Evolutionary conservation across 768 basidiomycete species (phyloP), one percentile per base, ranked within the genome.

Genomic region (Suillus alpinus): DNA sequence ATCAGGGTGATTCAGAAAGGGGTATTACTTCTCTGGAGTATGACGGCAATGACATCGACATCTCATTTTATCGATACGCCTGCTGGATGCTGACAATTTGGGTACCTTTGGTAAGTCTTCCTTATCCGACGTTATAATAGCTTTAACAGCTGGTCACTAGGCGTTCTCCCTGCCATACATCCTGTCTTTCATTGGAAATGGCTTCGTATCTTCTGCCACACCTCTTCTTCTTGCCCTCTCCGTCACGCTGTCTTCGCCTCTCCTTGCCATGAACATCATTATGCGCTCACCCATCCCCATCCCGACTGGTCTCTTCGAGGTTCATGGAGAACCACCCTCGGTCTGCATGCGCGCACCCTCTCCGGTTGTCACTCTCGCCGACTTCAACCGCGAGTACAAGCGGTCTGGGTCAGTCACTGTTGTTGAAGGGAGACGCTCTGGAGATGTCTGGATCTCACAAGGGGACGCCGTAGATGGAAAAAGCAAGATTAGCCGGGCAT

Each of bases 401-500:
- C 83, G 83, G 58, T 87, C 86, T 70, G 83, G 80, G 51, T 85
- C 83, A 62, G 64, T 76, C 56, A 89, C 86, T 20, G 83, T 89
- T 43, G 84, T 90, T 23, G 87, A 90, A 71, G 84, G 83, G 32
- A 82, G 86, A 36, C 85, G 86, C 51, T 88, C 87, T 65, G 86
- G 87, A 29, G 89, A 91, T 65, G 84, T 91, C 32, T 90, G 89
- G 89, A 72, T 91, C 64, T 70, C 82, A 13, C 87, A 86, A 58
- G 87, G 88, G n/a, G 84, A 90, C 62, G 89, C 88, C 7, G 76
- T 87, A 23, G 86, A 87, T 53, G 86, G 86, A 1, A 88, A 86
- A 71, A 75, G 76, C 58, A 87, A 85, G 66, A 64, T 88, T 34
- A 78, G 82, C 46, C 83, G 88, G 20, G 85, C 86, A 2, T 67